These are phyloP conservation scores for Solanum lignicaule DNA, from an alignment of 257 asterid genomes.

Conservation along the genomic window DNA sequence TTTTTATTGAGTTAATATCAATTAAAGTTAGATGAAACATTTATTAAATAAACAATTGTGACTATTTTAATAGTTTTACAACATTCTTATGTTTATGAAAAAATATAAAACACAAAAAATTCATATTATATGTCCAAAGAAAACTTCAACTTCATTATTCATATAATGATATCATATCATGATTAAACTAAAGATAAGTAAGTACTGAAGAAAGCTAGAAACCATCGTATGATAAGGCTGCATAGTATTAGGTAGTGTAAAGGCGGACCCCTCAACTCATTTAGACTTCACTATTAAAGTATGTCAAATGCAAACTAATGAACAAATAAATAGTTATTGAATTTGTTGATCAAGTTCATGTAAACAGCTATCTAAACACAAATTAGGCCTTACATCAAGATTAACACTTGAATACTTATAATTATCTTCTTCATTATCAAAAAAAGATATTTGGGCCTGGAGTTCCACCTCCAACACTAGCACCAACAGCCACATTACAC, in stretches of 20 bases:
- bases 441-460: slow-evolving; percentile 14
- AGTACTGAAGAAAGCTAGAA: not conserved
- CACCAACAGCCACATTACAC: slow-evolving; percentile 37
- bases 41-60: no score
- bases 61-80: no score
- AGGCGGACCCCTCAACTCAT: not conserved
- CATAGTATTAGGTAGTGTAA: not conserved
- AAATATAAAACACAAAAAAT: no score
- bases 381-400: not conserved
- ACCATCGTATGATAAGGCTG: not conserved
- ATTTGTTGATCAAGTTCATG: not conserved
- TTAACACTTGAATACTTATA: not conserved
- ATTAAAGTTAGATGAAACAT: no score
- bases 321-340: not conserved
- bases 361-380: not conserved
- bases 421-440: not conserved
- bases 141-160: no score
- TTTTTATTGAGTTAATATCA: no score
- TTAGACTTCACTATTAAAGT: not conserved
- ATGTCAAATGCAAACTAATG: not conserved
- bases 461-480: slow-evolving; percentile 35
- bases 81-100: no score
- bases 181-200: no score
- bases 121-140: no score
- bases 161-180: no score